Conservation (phyloP, 1,139 yeast genomes). For the Geotrichum macrosporum region DNA sequence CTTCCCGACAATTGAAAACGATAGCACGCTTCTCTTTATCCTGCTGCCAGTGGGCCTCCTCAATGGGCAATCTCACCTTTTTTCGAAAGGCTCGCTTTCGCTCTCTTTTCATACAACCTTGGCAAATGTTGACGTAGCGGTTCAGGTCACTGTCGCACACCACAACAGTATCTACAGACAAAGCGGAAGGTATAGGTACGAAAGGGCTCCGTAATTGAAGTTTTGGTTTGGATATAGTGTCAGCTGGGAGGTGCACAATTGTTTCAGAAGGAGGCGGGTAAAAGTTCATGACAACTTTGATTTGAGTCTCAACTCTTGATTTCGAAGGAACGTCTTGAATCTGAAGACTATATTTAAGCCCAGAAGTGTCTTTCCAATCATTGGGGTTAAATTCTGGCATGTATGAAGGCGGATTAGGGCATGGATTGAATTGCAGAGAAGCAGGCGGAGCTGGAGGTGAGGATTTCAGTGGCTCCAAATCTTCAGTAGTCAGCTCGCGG, state of each 20-base stretch:
- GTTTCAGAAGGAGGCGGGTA: slow-evolving; percentile 71
- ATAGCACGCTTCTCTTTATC: slow-evolving; percentile 72
- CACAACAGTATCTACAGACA: slow-evolving; percentile 37
- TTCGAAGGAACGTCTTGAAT: slow-evolving; percentile 63
- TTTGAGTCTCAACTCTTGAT: slow-evolving; percentile 90
- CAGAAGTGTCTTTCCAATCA: slow-evolving; percentile 32
- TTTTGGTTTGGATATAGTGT: slow-evolving; percentile 78
- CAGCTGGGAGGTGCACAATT: slow-evolving; percentile 71
- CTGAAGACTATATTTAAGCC: slow-evolving; percentile 53
- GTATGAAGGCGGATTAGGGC: slow-evolving; percentile 24
- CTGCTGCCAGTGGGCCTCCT: slow-evolving; percentile 71
- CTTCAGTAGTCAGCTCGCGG: slow-evolving; percentile 13
- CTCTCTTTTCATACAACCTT: slow-evolving; percentile 82
- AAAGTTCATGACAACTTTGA: slow-evolving; percentile 60
- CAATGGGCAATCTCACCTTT: slow-evolving; percentile 63
- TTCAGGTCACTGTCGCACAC: slow-evolving; percentile 36
- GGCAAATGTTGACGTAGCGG: slow-evolving; percentile 70
- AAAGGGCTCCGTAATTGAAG: slow-evolving; percentile 50
- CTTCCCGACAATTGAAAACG: slow-evolving; percentile 82
- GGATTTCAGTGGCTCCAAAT: neutral
- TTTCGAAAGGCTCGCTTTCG: slow-evolving; percentile 74
- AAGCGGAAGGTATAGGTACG: slow-evolving; percentile 30
- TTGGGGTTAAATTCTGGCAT: slow-evolving; percentile 37
- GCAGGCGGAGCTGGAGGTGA: neutral
- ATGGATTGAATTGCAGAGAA: slow-evolving; percentile 6